Conservation (phyloP, 345 rosid species). For the Heritiera littoralis region DNA sequence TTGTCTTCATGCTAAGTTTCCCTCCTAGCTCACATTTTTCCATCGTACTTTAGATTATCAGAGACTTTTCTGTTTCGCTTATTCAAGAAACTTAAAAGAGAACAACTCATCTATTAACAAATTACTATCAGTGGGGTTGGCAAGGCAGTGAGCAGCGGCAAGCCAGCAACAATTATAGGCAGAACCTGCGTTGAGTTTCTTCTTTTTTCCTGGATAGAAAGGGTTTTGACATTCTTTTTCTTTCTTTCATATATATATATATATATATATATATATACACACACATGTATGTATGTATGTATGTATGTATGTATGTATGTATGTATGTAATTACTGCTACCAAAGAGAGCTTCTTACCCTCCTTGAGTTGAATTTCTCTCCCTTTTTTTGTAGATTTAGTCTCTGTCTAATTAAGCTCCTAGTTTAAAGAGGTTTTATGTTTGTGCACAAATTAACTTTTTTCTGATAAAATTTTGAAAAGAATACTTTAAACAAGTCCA, state of each 20-base stretch:
- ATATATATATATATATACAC: no score
- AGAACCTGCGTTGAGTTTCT: not conserved
- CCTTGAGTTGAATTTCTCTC: not conserved
- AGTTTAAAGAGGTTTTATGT: not conserved
- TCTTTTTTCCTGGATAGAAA: not conserved
- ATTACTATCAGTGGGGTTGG: constrained; percentile 55
- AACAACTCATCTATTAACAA: not conserved
- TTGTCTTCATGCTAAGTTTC: not conserved
- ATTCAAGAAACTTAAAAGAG: not conserved
- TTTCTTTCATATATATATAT: not conserved
- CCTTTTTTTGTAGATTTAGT: not conserved
- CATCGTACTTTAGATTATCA: not conserved
- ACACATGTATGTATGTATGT: no score
- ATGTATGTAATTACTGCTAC: not conserved
- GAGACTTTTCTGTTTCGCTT: not conserved
- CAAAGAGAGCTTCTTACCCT: not conserved
- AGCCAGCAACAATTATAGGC: not conserved
- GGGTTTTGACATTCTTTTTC: not conserved
- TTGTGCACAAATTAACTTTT: not conserved
- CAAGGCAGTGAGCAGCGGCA: constrained; percentile 44
- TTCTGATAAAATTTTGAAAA: no score
- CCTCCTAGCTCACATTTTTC: not conserved
- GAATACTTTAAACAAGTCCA: not conserved
- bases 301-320: no score
- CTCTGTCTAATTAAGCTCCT: not conserved